Evolutionary conservation across 345 rosid genomes (phyloP).

Genomic region (Lepidium aucheri): DNA sequence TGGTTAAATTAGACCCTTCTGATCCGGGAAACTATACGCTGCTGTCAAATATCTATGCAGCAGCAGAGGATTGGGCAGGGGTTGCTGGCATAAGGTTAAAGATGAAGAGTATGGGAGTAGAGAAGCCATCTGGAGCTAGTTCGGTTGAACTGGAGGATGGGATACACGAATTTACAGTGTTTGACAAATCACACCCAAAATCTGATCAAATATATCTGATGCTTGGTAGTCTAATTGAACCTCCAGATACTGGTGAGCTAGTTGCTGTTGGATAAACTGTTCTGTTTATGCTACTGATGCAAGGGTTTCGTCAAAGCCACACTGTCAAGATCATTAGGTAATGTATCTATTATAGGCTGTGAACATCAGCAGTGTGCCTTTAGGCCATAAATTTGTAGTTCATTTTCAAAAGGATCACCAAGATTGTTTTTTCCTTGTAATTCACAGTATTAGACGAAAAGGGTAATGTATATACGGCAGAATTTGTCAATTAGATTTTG

Average conservation of each 20-base stretch:
- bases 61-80: slow-evolving; percentile 56
- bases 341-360: neutral
- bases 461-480: neutral
- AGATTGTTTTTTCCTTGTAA: slow-evolving; percentile 12
- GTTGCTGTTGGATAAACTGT: slow-evolving; percentile 13
- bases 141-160: slow-evolving; percentile 53
- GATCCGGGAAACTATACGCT: slow-evolving; percentile 54
- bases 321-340: neutral
- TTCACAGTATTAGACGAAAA: neutral
- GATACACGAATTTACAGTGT: slow-evolving; percentile 52
- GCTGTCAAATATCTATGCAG: slow-evolving; percentile 62
- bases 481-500: neutral
- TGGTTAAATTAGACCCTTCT: slow-evolving; percentile 38
- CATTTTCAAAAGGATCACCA: slow-evolving; percentile 1
- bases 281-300: neutral
- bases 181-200: slow-evolving; percentile 55
- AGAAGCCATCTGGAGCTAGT: slow-evolving; percentile 70
- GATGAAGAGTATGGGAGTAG: slow-evolving; percentile 48
- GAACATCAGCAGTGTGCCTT: neutral
- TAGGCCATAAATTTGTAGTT: slow-evolving; percentile 1
- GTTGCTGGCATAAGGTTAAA: slow-evolving; percentile 55
- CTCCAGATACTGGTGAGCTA: slow-evolving; percentile 25
- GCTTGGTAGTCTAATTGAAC: slow-evolving; percentile 36
- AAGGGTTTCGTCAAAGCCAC: neutral
- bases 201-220: slow-evolving; percentile 53